These are phyloP conservation scores for Boletellus emodensis DNA, from an alignment of 768 basidiomycete species.

Conservation along the genomic window DNA sequence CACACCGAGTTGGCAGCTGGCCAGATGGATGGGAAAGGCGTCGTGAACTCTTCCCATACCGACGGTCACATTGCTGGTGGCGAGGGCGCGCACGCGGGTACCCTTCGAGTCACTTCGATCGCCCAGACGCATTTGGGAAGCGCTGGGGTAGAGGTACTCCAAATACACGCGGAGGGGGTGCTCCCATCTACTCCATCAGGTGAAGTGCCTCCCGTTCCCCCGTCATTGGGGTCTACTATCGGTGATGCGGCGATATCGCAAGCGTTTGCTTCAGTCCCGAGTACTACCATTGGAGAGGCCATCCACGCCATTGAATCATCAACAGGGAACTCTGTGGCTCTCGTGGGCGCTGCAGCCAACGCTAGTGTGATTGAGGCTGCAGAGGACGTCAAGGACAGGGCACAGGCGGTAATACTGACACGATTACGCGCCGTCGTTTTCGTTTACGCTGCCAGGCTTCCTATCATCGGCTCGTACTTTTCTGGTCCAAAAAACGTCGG, in stretches of 20 bases:
- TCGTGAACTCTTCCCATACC: not conserved
- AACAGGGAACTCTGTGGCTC: not conserved
- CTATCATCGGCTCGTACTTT: constrained; percentile 23
- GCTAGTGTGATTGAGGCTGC: not conserved
- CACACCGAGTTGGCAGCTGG: not conserved
- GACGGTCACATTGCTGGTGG: not conserved
- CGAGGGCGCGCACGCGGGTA: not conserved
- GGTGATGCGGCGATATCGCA: not conserved
- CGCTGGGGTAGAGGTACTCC: not conserved
- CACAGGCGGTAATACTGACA: constrained; percentile 2
- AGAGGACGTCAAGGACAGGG: constrained; percentile 4
- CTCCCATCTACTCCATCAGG: not conserved
- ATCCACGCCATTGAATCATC: not conserved
- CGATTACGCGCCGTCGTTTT: constrained; percentile 11
- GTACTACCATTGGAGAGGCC: not conserved
- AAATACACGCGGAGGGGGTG: not conserved
- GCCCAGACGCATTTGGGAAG: not conserved
- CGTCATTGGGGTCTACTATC: not conserved
- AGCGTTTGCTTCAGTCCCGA: not conserved
- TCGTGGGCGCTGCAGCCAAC: not conserved
- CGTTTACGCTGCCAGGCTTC: constrained; percentile 16
- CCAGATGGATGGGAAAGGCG: not conserved
- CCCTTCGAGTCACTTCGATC: not conserved
- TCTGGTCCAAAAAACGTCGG: constrained; percentile 1
- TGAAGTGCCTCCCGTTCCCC: not conserved